Conservation (phyloP, 1,139 yeast species). For the Hanseniaspora uvarum region DNA sequence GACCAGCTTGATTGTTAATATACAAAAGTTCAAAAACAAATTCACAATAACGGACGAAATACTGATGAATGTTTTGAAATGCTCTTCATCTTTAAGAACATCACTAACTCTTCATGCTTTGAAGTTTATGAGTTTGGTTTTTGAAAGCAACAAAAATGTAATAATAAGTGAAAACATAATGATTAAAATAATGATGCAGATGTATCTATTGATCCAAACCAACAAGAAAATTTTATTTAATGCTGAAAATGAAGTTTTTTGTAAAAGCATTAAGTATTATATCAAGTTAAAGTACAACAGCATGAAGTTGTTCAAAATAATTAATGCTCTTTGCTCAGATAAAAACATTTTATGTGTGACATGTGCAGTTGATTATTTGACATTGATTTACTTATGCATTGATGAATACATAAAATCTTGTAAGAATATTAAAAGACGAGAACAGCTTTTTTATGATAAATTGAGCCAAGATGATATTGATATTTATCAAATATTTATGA, state of each 20-base stretch:
- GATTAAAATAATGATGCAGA: conserved; percentile 40
- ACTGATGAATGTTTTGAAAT: conserved; percentile 52
- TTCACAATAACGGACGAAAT: conserved; percentile 25
- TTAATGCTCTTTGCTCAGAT: conserved; percentile 50
- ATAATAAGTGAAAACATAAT: conserved; percentile 41
- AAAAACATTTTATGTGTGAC: conserved; percentile 43
- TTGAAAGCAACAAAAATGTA: conserved; percentile 45
- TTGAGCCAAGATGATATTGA: background rate
- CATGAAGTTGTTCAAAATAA: conserved; percentile 42
- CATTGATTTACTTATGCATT: background rate
- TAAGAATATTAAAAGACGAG: background rate
- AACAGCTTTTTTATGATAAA: background rate
- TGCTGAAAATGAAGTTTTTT: conserved; percentile 38
- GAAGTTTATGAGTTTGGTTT: conserved; percentile 55
- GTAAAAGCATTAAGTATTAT: background rate
- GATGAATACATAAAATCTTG: background rate
- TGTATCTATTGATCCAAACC: conserved; percentile 57
- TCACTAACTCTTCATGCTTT: conserved; percentile 66
- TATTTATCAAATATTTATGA: background rate
- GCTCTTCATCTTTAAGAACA: conserved; percentile 67
- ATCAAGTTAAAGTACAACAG: background rate
- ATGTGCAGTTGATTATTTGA: conserved; percentile 15
- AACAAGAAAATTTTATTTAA: conserved; percentile 72
- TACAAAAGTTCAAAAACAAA: conserved; percentile 36
- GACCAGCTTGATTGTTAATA: conserved; percentile 46